Evolutionary conservation across 2,329 filamentous ascomycete species (phyloP).

Genomic region (Pyrenophora teres): DNA sequence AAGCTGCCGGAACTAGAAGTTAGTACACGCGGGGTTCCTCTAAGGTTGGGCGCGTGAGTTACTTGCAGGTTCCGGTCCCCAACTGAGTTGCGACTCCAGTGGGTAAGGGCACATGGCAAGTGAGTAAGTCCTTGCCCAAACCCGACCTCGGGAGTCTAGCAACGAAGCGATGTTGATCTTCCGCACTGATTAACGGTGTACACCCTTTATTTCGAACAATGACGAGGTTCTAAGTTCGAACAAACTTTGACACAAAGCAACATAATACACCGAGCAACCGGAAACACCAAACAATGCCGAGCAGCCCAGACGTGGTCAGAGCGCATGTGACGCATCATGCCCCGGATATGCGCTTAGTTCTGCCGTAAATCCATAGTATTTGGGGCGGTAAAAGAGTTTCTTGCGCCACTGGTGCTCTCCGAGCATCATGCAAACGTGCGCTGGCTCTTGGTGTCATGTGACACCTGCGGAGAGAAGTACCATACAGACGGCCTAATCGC

Average conservation of each 20-base stretch:
- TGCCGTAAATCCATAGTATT: neutral
- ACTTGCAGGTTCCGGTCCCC: constrained; percentile 14
- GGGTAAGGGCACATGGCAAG: constrained; percentile 2
- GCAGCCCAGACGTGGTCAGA: neutral
- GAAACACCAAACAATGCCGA: neutral
- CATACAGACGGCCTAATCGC: constrained; percentile 5
- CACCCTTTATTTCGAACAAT: too few relatives aligned
- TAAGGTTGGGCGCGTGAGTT: neutral
- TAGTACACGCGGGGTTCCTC: constrained; percentile 1
- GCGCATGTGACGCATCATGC: constrained; percentile 8
- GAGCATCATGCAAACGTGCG: constrained; percentile 6
- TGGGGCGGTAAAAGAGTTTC: neutral
- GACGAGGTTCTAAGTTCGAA: neutral
- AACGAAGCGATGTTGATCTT: constrained; percentile 9
- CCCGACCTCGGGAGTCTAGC: constrained; percentile 7
- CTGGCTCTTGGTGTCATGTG: neutral
- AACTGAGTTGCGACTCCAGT: constrained; percentile 4
- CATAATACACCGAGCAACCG: neutral
- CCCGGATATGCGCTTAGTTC: neutral
- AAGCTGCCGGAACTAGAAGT: constrained; percentile 3
- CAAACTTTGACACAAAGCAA: neutral
- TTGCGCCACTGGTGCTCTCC: neutral
- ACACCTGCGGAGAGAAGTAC: neutral
- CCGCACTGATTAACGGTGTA: neutral
- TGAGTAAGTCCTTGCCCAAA: constrained; percentile 8